Evolutionary conservation across 1,284 basidiomycete genomes (phyloP).

Genomic region (Apiotrichum gracile): DNA sequence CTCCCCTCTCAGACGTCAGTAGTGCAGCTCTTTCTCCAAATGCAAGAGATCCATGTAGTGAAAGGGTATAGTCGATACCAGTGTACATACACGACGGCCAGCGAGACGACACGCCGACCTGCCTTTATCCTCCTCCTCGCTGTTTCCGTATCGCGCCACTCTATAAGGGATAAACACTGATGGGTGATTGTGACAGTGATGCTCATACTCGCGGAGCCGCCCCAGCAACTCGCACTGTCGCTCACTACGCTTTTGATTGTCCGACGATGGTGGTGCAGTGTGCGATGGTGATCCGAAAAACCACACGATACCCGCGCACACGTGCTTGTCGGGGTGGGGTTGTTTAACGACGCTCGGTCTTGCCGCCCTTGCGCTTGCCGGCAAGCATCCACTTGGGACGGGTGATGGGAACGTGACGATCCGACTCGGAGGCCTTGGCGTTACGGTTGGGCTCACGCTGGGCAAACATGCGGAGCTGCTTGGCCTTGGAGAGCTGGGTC

Average conservation of each 20-base stretch:
- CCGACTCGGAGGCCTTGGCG: constrained; percentile 82
- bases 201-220: background rate
- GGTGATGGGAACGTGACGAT: constrained; percentile 54
- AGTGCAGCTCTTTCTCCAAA: too few relatives aligned
- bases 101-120: background rate
- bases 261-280: background rate
- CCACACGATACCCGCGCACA: background rate
- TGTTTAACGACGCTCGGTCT: constrained; percentile 67
- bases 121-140: background rate
- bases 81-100: constrained; percentile 3
- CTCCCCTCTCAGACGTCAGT: too few relatives aligned
- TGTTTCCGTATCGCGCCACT: background rate
- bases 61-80: constrained; percentile 3
- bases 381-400: constrained; percentile 59
- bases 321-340: background rate
- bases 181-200: background rate
- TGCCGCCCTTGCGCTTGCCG: constrained; percentile 82
- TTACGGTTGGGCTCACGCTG: constrained; percentile 78
- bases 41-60: constrained; percentile 4
- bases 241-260: background rate
- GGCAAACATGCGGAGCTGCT: constrained; percentile 72
- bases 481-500: constrained; percentile 72
- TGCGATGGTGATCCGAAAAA: too few relatives aligned
- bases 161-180: background rate
- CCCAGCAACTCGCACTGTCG: background rate